These are phyloP conservation scores for Dictyostelium discoideum DNA, from an alignment of 78 protist genomes.

Conservation along the genomic window DNA sequence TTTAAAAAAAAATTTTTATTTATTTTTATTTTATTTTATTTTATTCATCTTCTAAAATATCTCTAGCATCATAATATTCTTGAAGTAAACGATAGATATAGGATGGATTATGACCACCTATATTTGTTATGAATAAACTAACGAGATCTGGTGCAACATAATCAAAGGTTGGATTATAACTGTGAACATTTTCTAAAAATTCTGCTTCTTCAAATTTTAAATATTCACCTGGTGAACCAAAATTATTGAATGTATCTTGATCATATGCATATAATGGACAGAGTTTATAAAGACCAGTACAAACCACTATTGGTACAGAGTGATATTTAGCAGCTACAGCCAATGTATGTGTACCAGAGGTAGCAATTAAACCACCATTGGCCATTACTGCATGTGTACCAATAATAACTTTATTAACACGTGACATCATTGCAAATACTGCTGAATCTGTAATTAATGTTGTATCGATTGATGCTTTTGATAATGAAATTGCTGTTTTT, in stretches of 20 bases:
- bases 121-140: constrained; percentile 93
- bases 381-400: constrained; percentile 95
- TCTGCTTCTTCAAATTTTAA: constrained; percentile 81
- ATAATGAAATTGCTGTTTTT: constrained; percentile 79
- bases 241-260: constrained; percentile 90
- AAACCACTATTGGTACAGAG: constrained; percentile 95
- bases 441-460: constrained; percentile 91
- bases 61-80: constrained; percentile 91
- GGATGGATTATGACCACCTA: constrained; percentile 91
- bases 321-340: constrained; percentile 95
- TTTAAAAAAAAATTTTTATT: too few species aligned
- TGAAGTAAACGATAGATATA: constrained; percentile 92
- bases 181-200: constrained; percentile 54
- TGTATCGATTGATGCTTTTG: constrained; percentile 74
- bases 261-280: constrained; percentile 90
- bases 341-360: constrained; percentile 89
- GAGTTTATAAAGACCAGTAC: constrained; percentile 92
- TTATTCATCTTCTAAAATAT: constrained; percentile 59
- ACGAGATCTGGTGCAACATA: constrained; percentile 96
- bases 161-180: constrained; percentile 91
- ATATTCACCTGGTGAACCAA: constrained; percentile 80
- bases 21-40: neutral
- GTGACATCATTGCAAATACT: constrained; percentile 95
- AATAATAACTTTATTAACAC: constrained; percentile 92
- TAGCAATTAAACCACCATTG: constrained; percentile 96